Evolutionary conservation across 2,329 filamentous ascomycete genomes (phyloP).

Genomic region (Apiospora marii): DNA sequence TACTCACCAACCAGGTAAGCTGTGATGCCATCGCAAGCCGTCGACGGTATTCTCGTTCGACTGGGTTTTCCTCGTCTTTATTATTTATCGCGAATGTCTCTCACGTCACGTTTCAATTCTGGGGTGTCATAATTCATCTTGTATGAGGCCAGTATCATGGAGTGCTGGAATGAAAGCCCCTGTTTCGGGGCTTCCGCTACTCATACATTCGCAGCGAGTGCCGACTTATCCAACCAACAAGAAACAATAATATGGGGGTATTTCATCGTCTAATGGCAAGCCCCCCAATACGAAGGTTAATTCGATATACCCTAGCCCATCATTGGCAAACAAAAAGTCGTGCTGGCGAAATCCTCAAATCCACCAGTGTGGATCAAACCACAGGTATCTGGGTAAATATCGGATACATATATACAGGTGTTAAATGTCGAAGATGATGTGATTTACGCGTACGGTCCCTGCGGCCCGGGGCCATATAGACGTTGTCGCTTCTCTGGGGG

Average conservation of each 20-base stretch:
- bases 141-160: conserved; percentile 8
- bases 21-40: not conserved
- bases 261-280: conserved; percentile 22
- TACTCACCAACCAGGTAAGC: not conserved
- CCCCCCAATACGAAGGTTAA: not conserved
- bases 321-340: not conserved
- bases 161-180: conserved; percentile 4
- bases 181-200: not conserved
- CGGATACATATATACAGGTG: conserved; percentile 24
- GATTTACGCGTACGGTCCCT: conserved; percentile 20
- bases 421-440: not conserved
- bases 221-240: conserved; percentile 10
- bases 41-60: not conserved
- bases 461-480: conserved; percentile 23
- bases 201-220: conserved; percentile 7
- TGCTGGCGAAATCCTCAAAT: not conserved
- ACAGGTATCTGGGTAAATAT: not conserved
- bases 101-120: not conserved
- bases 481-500: conserved; percentile 30
- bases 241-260: conserved; percentile 15
- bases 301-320: not conserved
- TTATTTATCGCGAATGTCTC: not conserved
- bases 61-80: not conserved
- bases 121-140: conserved; percentile 10
- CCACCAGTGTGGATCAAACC: not conserved